phyloP scores from a whole-genome alignment of 2,329 filamentous ascomycete genomes.

The Fusarium bulbicola region DNA sequence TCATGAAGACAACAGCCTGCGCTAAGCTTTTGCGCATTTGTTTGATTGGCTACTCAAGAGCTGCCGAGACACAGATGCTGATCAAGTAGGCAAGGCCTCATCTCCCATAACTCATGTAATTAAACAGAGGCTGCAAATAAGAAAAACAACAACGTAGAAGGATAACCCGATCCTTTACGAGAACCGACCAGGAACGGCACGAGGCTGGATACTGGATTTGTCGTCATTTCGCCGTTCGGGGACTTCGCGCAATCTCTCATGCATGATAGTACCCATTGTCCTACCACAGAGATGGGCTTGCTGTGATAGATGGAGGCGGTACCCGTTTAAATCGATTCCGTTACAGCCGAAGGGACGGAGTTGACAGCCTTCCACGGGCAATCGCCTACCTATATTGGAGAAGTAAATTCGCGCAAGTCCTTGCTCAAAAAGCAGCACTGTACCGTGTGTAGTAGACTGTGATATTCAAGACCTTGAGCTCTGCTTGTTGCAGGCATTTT shows the following conservation, averaged over 20 bases:
- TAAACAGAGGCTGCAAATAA: conserved; percentile 6
- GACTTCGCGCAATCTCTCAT: conserved; percentile 25
- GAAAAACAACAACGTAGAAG: background rate
- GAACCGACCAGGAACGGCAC: conserved; percentile 2
- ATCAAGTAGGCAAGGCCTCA: conserved; percentile 13
- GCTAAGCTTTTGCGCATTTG: conserved; percentile 12
- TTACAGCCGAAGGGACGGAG: conserved; percentile 12
- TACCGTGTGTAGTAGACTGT: conserved; percentile 25
- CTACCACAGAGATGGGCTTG: conserved; percentile 2
- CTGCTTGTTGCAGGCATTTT: conserved; percentile 16
- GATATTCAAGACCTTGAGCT: conserved; percentile 3
- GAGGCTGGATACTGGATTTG: background rate
- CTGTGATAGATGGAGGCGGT: background rate
- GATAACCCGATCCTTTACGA: background rate
- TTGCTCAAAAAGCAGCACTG: background rate
- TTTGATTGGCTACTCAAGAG: conserved; percentile 13
- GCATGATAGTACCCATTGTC: conserved; percentile 7
- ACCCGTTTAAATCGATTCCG: conserved; percentile 10
- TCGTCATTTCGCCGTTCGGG: conserved; percentile 7
- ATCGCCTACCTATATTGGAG: background rate
- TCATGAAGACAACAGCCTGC: background rate
- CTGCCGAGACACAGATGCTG: conserved; percentile 11
- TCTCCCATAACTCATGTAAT: conserved; percentile 24
- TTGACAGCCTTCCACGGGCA: background rate
- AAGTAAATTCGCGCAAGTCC: conserved; percentile 33